Evolutionary conservation across 148 eudicot species (phyloP).

Genomic region (Camellia lanceoleosa): DNA sequence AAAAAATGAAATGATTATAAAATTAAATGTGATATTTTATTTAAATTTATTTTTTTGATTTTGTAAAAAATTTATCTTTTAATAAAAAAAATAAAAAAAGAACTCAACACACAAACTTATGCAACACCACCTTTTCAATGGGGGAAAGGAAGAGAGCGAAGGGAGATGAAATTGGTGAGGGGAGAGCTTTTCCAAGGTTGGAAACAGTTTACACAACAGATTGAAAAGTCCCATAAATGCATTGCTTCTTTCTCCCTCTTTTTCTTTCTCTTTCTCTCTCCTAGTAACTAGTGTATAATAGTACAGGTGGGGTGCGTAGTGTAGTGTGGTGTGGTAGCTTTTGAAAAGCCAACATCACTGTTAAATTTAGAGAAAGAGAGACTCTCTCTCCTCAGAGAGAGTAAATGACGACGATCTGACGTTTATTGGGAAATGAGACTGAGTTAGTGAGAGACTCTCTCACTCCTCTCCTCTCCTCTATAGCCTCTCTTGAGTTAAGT

Average conservation of each 20-base stretch:
- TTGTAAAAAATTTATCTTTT: no score
- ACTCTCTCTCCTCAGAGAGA: neutral
- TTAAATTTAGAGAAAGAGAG: neutral
- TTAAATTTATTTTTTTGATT: no score
- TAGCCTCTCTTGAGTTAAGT: no score
- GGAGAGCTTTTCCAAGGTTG: slow-evolving; percentile 9
- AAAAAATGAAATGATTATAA: no score
- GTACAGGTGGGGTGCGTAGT: neutral
- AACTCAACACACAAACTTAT: no score
- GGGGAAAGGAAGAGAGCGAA: neutral
- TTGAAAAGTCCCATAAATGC: neutral
- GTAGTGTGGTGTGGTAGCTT: neutral
- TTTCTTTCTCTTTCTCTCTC: neutral
- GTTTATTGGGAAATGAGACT: neutral
- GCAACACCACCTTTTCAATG: no score
- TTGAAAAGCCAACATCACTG: neutral
- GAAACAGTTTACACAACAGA: slow-evolving; percentile 8
- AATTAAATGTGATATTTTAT: no score
- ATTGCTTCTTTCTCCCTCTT: neutral
- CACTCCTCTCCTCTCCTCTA: no score
- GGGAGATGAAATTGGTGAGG: neutral
- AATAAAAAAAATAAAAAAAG: no score
- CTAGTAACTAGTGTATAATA: neutral
- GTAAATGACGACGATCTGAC: slow-evolving; percentile 1
- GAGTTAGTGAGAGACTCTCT: no score